Conservation (phyloP, 1,284 basidiomycete species). For the Psilocybe mexicana region DNA sequence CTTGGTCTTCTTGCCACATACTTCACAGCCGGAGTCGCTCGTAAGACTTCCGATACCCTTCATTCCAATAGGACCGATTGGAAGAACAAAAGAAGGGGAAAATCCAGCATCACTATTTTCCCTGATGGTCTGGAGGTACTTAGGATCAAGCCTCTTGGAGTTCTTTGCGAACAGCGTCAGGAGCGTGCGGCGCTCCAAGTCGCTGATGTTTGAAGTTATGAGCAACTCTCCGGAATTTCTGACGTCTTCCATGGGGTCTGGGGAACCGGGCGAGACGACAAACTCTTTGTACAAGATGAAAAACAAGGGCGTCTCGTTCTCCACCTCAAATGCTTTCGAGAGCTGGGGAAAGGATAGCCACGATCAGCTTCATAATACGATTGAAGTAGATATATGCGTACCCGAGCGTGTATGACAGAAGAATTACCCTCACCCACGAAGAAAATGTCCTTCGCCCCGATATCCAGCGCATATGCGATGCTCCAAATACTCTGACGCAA, state of each 20-base stretch:
- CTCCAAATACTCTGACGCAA: slow-evolving; percentile 35
- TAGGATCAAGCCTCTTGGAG: slow-evolving; percentile 30
- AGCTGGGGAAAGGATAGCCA: slow-evolving; percentile 23
- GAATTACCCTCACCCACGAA: slow-evolving; percentile 27
- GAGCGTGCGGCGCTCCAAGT: slow-evolving; percentile 36
- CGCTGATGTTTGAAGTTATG: slow-evolving; percentile 25
- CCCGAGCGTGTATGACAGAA: slow-evolving; percentile 32
- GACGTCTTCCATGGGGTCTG: not conserved
- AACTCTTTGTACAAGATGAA: slow-evolving; percentile 32
- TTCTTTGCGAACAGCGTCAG: slow-evolving; percentile 34
- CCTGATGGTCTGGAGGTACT: slow-evolving; percentile 20
- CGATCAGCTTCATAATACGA: not conserved
- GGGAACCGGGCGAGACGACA: not conserved
- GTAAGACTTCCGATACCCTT: slow-evolving; percentile 38
- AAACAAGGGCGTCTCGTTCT: slow-evolving; percentile 33
- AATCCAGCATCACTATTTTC: slow-evolving; percentile 19
- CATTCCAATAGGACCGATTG: slow-evolving; percentile 39
- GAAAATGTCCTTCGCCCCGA: slow-evolving; percentile 25
- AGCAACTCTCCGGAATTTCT: not conserved
- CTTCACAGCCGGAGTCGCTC: slow-evolving; percentile 35
- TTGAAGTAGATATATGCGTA: slow-evolving; percentile 18
- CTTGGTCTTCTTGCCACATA: slow-evolving; percentile 36
- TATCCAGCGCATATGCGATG: slow-evolving; percentile 30
- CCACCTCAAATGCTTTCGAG: slow-evolving; percentile 27
- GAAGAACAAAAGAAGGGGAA: slow-evolving; percentile 38